phyloP scores from a whole-genome alignment of 2,329 filamentous ascomycete species.

The Pseudopyricularia cyperi region DNA sequence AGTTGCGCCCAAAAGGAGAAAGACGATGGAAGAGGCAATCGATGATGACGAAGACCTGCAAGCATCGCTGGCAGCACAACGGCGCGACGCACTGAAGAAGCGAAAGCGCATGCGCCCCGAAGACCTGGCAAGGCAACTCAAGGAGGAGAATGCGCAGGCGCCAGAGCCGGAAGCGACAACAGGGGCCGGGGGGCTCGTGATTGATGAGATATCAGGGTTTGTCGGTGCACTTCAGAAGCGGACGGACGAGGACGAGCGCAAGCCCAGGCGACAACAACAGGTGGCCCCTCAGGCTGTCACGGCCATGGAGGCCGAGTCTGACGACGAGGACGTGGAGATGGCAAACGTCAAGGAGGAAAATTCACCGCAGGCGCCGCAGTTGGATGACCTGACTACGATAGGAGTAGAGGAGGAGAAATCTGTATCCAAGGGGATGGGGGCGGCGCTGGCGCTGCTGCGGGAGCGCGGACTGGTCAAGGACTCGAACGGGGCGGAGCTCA shows the following conservation, averaged over 20 bases:
- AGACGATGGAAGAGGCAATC: slow-evolving; percentile 54
- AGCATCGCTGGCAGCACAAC: slow-evolving; percentile 69
- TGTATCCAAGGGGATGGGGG: slow-evolving; percentile 65
- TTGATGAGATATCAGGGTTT: slow-evolving; percentile 93
- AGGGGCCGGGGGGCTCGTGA: slow-evolving; percentile 54
- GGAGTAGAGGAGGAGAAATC: slow-evolving; percentile 68
- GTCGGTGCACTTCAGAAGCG: slow-evolving; percentile 72
- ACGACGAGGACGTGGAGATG: slow-evolving; percentile 35
- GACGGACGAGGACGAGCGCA: slow-evolving; percentile 35
- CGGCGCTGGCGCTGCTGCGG: slow-evolving; percentile 68
- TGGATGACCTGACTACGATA: slow-evolving; percentile 44
- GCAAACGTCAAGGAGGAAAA: slow-evolving; percentile 33
- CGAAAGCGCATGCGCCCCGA: slow-evolving; percentile 77
- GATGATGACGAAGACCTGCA: slow-evolving; percentile 91
- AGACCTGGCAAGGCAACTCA: slow-evolving; percentile 73
- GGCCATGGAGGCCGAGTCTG: slow-evolving; percentile 28
- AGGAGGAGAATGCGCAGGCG: slow-evolving; percentile 38
- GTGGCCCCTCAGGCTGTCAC: slow-evolving; percentile 24
- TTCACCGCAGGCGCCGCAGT: slow-evolving; percentile 23
- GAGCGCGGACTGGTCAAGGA: slow-evolving; percentile 72
- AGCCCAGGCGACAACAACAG: slow-evolving; percentile 33
- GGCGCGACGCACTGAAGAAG: slow-evolving; percentile 77
- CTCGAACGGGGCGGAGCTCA: slow-evolving; percentile 47
- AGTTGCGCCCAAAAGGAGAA: slow-evolving; percentile 43
- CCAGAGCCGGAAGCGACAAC: slow-evolving; percentile 36